Conservation (phyloP, 768 basidiomycete genomes). For the Boletus coccyginus region DNA sequence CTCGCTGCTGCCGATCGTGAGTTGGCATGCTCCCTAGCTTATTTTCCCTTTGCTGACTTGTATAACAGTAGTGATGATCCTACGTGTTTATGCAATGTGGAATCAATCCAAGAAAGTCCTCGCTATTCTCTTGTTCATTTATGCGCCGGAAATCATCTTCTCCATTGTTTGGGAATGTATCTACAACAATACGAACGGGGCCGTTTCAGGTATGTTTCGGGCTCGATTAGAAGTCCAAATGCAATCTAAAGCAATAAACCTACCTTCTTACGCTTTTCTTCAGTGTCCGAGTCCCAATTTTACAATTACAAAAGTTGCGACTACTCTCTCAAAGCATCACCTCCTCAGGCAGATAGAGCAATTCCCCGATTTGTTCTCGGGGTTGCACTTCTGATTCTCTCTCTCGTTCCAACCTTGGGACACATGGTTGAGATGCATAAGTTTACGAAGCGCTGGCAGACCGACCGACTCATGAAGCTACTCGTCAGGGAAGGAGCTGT, state of each 20-base stretch:
- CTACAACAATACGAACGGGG: background rate
- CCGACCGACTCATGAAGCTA: background rate
- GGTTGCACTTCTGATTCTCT: background rate
- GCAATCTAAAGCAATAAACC: too few species aligned
- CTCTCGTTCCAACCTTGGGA: background rate
- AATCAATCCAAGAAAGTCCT: conserved; percentile 3
- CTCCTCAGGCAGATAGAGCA: background rate
- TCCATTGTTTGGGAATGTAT: background rate
- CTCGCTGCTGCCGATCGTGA: conserved; percentile 8
- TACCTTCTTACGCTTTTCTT: background rate
- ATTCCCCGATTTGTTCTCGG: conserved; percentile 4
- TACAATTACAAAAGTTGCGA: background rate
- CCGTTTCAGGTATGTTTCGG: background rate
- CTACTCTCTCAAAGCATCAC: background rate
- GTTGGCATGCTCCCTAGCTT: background rate
- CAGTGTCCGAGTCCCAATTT: background rate
- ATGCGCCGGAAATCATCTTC: background rate
- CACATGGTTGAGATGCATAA: background rate
- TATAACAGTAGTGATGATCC: conserved; percentile 12
- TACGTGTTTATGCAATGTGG: conserved; percentile 15
- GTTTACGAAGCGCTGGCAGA: conserved; percentile 2
- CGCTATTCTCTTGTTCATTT: background rate
- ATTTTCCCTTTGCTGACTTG: background rate
- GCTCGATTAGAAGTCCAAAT: background rate
- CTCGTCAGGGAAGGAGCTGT: conserved; percentile 3